Base-by-base conservation (phyloP, 345 rosid species). In the Fremontodendron californicum region DNA sequence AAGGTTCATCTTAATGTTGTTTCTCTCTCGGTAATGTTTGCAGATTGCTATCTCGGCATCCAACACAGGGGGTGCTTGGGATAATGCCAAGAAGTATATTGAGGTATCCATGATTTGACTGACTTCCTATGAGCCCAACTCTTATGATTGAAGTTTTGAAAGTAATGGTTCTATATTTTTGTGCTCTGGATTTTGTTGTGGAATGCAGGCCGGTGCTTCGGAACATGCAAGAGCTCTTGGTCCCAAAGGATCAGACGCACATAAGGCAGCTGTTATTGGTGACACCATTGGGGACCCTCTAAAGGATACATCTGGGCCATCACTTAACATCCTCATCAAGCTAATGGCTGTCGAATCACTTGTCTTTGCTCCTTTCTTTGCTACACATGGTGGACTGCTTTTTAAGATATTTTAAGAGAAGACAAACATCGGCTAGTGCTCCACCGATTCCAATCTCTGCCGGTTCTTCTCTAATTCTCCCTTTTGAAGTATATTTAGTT, bases 11-110 rank as follows among this genome's bases (percentile, higher is more conserved):
- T 40, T 40, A 42, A 40, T 40, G 19, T 39, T 10, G 48, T n/a
- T 51, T 16, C 40, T 31, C 23, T 6, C 16, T 73, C 45, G 25
- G 12, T 45, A 31, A 25, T 74, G 49, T 73, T 39, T 64, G 71
- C 88, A 94, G 94, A 84, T 94, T 66, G 94, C 98, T 49, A 91
- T 94, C 76, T 94, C 98, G 55, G 96, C 98, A 52, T 94, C 98
- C 33, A 94, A 94, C 89, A 93, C 97, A 21, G 97, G 98, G 29
- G 97, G 98, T 31, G 98, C 98, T 15, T 94, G 97, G 97, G 98
- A 94, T 77, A 94, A 93, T 63, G 98, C 98, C 86, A 93, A 93
- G 91, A 94, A 91, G 81, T 94, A 90, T 78, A 94, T 93, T 21
- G 96, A 94, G 98, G 96, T 90, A 88, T 3, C 15, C 11, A 3